Base-by-base conservation (phyloP, 164 flowering plant species). In the Annona cherimola region DNA sequence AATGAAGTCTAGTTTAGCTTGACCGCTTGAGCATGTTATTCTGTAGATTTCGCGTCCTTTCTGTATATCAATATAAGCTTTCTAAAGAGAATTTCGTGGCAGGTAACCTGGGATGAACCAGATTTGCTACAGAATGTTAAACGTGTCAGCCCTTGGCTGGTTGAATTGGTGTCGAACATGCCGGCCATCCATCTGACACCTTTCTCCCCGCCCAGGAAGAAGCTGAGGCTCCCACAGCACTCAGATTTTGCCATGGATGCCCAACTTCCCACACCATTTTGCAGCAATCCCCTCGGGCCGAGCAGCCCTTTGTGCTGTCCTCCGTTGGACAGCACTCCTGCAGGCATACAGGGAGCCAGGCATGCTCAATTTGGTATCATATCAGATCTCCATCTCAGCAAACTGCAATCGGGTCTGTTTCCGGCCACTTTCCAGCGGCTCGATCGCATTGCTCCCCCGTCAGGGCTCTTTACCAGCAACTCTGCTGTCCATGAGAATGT, bases 281-380 rank as follows among this genome's bases (percentile, higher is more conserved):
- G 86, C 72, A 79, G 86, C 79, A 86, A 86, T 26, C 84, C 83
- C 84, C 83, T 84, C 43, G 83, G 89, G 79, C 75, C 90, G 72
- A 85, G 81, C 85, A 84, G 86, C 86, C 88, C 90, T 71, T 79
- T 87, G 80, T 83, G 84, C 79, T 86, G 81, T 87, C 77, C 84
- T 87, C 77, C 84, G 73, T 63, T 86, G 35, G 86, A 90, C 80
- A 86, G 84, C 81, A 75, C 87, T 85, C 85, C 95, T 89, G 91
- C 93, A 86, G 95, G 99, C 92, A 92, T 95, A 87, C 99, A 95
- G 98, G 99, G 99, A 92, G 98, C 99, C 99, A 95, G 99, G 99
- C 99, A 95, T 84, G 83, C 87, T 89, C 96, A 86, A 79, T 86
- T 76, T 78, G 92, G 92, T 77, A 62, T 83, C 73, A 77, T 90